Evolutionary conservation across 1,139 yeast genomes (phyloP).

Genomic region (Geotrichum fermentans): DNA sequence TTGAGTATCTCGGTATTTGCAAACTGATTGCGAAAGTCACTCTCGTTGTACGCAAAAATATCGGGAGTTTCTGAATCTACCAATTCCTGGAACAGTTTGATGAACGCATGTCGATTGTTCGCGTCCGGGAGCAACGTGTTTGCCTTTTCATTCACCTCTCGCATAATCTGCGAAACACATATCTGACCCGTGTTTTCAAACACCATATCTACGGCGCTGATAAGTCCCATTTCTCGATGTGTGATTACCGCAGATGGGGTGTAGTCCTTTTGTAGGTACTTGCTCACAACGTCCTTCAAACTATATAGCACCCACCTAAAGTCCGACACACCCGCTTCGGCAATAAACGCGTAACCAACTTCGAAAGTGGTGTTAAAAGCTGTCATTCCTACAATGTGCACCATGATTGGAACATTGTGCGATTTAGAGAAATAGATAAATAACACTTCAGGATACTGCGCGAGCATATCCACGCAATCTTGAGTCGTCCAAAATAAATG

Average conservation of each 20-base stretch:
- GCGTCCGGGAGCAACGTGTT: conserved; percentile 1
- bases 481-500: conserved; percentile 20
- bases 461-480: conserved; percentile 20
- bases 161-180: conserved; percentile 20
- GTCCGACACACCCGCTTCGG: conserved; percentile 12
- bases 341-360: conserved; percentile 19
- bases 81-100: conserved; percentile 17
- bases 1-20: conserved; percentile 16
- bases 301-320: conserved; percentile 19
- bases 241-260: conserved; percentile 20
- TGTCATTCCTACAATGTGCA: conserved; percentile 21
- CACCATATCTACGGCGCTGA: conserved; percentile 18
- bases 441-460: conserved; percentile 20
- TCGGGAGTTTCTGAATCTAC: conserved; percentile 22
- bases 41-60: conserved; percentile 19
- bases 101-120: conserved; percentile 12
- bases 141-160: conserved; percentile 18
- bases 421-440: conserved; percentile 16
- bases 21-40: conserved; percentile 16
- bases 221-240: conserved; percentile 17
- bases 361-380: conserved; percentile 20
- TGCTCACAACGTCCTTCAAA: conserved; percentile 18
- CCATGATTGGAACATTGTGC: conserved; percentile 11
- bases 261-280: conserved; percentile 16
- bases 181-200: conserved; percentile 20